Conservation (phyloP, 495 filamentous ascomycete species). For the Xylaria palmicola region DNA sequence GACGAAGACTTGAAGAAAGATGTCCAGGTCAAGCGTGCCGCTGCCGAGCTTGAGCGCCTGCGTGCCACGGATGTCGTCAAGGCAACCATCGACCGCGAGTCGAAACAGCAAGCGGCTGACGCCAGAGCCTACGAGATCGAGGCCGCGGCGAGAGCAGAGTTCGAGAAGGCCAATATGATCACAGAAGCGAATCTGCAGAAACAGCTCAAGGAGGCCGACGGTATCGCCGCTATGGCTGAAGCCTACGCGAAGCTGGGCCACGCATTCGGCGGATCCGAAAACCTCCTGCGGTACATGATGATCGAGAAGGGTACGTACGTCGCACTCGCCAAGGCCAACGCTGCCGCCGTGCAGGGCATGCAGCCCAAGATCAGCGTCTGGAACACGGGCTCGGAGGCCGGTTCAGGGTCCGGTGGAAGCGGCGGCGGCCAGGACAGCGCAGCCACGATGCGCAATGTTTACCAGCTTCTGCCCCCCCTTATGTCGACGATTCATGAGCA, state of each 20-base stretch:
- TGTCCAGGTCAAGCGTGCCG: slow-evolving; percentile 71
- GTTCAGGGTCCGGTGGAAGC: slow-evolving; percentile 26
- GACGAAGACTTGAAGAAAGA: slow-evolving; percentile 75
- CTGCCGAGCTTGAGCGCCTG: slow-evolving; percentile 74
- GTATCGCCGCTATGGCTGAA: slow-evolving; percentile 69
- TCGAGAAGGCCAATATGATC: slow-evolving; percentile 59
- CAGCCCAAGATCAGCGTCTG: slow-evolving; percentile 86
- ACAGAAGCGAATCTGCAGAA: slow-evolving; percentile 62
- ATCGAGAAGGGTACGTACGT: slow-evolving; percentile 66
- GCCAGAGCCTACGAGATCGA: slow-evolving; percentile 58
- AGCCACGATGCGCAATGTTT: slow-evolving; percentile 49
- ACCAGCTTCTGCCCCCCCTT: slow-evolving; percentile 76
- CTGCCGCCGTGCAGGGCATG: slow-evolving; percentile 68
- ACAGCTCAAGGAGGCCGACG: slow-evolving; percentile 71
- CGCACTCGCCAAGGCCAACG: slow-evolving; percentile 67
- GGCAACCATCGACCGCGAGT: slow-evolving; percentile 69
- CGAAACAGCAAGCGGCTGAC: slow-evolving; percentile 72
- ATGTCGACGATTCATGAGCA: slow-evolving; percentile 82
- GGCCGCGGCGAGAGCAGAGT: slow-evolving; percentile 56
- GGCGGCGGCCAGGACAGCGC: slow-evolving; percentile 33
- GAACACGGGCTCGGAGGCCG: slow-evolving; percentile 66
- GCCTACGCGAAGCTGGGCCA: slow-evolving; percentile 67
- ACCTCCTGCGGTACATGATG: slow-evolving; percentile 76
- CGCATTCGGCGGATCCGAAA: slow-evolving; percentile 73
- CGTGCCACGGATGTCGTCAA: slow-evolving; percentile 74